Percentiles rank a stretch among this genome's conserved stretches.
Evolutionary conservation across 2,329 filamentous ascomycete species (phyloP).

Genomic region (Raffaelea arxii): DNA sequence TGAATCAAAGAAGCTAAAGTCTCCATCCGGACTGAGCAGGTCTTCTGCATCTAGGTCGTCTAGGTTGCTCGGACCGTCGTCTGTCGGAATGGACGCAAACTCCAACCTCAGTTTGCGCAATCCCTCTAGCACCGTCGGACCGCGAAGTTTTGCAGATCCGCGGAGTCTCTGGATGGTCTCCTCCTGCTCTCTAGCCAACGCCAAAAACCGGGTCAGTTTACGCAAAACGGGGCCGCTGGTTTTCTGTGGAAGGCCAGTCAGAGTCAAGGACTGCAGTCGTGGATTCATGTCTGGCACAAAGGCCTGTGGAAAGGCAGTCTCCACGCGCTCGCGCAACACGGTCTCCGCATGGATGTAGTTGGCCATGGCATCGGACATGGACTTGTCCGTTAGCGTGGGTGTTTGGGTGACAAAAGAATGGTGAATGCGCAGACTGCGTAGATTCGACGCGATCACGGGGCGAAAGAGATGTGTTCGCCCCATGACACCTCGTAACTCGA

Average conservation of each 20-base stretch:
- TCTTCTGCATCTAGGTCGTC: constrained; percentile 30
- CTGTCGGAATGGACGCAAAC: constrained; percentile 34
- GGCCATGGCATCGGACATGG: constrained; percentile 24
- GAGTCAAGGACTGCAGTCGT: constrained; percentile 39
- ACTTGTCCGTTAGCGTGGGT: constrained; percentile 31
- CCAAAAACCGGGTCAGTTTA: constrained; percentile 38
- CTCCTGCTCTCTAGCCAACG: constrained; percentile 38
- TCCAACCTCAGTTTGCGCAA: constrained; percentile 46
- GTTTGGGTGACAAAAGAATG: constrained; percentile 51
- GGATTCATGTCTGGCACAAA: constrained; percentile 49
- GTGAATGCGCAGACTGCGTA: constrained; percentile 44
- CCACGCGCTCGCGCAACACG: constrained; percentile 29
- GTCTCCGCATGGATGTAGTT: constrained; percentile 35
- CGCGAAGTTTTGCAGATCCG: constrained; percentile 19
- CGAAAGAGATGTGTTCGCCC: constrained; percentile 38
- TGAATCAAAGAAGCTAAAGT: constrained; percentile 38
- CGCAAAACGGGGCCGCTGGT: constrained; percentile 40
- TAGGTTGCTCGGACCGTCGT: constrained; percentile 18
- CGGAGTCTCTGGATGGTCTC: constrained; percentile 24
- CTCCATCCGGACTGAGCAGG: constrained; percentile 27
- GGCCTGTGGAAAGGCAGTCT: constrained; percentile 34
- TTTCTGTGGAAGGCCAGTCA: constrained; percentile 44
- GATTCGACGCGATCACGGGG: constrained; percentile 41
- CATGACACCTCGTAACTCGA: constrained; percentile 29
- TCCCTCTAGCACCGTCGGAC: constrained; percentile 35